phyloP scores from a whole-genome alignment of 2,329 filamentous ascomycete genomes.

The Podosphaera xanthii region DNA sequence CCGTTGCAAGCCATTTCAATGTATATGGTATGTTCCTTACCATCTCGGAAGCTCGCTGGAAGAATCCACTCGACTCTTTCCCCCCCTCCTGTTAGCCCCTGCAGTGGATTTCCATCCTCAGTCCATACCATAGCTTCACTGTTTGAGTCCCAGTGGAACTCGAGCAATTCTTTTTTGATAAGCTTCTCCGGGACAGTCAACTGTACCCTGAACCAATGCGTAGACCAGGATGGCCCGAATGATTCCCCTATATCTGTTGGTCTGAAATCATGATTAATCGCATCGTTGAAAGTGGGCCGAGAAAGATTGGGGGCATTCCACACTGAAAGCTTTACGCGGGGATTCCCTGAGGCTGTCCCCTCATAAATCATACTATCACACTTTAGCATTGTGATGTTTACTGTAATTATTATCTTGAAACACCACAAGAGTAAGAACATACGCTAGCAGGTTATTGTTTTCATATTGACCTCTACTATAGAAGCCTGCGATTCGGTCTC shows the following conservation, averaged over 20 bases:
- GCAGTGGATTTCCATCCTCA: conserved; percentile 67
- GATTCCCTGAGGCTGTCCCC: conserved; percentile 38
- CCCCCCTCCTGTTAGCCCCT: conserved; percentile 74
- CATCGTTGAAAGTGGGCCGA: conserved; percentile 71
- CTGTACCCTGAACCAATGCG: conserved; percentile 84
- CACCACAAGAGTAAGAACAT: conserved; percentile 16
- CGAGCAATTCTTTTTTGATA: conserved; percentile 55
- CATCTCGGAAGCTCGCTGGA: conserved; percentile 59
- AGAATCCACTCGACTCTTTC: conserved; percentile 85
- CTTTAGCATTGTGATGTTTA: conserved; percentile 2
- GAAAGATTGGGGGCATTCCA: conserved; percentile 63
- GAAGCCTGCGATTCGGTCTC: conserved; percentile 61
- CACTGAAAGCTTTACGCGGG: conserved; percentile 63
- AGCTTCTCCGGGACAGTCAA: conserved; percentile 57
- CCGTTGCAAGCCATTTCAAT: conserved; percentile 97
- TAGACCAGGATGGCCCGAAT: conserved; percentile 91
- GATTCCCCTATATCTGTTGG: conserved; percentile 50
- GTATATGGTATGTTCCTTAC: conserved; percentile 72
- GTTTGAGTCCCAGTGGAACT: conserved; percentile 88
- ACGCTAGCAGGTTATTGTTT: conserved; percentile 50
- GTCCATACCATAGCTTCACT: conserved; percentile 93
- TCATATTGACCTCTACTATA: conserved; percentile 59
- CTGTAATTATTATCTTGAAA: not conserved
- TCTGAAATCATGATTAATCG: conserved; percentile 49
- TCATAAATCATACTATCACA: conserved; percentile 45